Evolutionary conservation across 1,284 basidiomycete species (phyloP), one percentile per base, ranked within the genome.

Genomic region (Cutaneotrichosporon cavernicola): DNA sequence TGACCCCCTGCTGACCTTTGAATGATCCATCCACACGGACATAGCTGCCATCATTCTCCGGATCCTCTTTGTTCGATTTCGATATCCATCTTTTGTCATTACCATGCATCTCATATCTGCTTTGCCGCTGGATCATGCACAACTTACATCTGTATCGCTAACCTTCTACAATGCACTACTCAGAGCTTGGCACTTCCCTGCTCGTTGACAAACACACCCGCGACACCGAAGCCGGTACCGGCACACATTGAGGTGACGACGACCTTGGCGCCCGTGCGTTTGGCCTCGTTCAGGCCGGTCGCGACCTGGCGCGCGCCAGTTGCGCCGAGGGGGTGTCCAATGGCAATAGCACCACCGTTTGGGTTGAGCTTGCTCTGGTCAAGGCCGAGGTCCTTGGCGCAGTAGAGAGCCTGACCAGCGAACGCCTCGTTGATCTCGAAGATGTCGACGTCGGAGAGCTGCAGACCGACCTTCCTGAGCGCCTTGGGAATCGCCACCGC

Each of bases 171-270:
- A 53, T 8, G 9, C 14, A 18, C 51, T 52, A 13, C 43, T 34
- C 55, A 64, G 13, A 64, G 59, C 58, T 60, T 64, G 18, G 63
- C 32, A 26, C 43, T 46, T 4, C 36, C 30, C 32, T 46, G 40
- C 62, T 67, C 63, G 57, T 57, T 64, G 32, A 61, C 65, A 22
- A 67, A 67, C 21, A 67, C 57, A 18, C 65, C 65, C 0, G 65
- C 65, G 8, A 67, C 65, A 21, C 65, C 65, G 22, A 61, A 64
- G n/a, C 90, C 91, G 21, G 86, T 87, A 18, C 92, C 93, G 72
- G 95, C 90, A 77, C 94, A 96, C 94, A 97, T 97, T 72, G 87
- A 89, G 1, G 91, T 91, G 52, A 90, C 88, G 71, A 94, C 90
- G 65, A 91, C 88, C 85, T 91, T 90, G 65, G 86, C 86, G 53